These are phyloP conservation scores for Lignosus rhinocerotis DNA, from an alignment of 1,284 basidiomycete genomes.

Conservation along the genomic window DNA sequence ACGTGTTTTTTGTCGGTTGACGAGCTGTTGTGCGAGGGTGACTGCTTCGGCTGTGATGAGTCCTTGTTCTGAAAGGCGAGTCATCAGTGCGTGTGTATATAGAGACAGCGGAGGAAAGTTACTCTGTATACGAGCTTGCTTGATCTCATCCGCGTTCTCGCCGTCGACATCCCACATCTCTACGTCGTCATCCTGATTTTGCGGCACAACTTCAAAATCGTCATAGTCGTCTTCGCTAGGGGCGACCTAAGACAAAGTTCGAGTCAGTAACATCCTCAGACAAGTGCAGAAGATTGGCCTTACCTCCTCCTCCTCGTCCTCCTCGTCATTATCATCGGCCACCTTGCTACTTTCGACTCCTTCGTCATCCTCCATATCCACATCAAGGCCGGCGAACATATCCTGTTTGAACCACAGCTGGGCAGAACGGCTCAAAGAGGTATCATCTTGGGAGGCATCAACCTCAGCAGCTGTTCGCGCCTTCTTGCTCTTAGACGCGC, in stretches of 20 bases:
- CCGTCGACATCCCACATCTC: conserved; percentile 85
- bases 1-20: conserved; percentile 90
- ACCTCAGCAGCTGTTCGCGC: conserved; percentile 43
- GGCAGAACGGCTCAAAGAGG: conserved; percentile 49
- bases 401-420: conserved; percentile 96
- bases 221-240: conserved; percentile 38
- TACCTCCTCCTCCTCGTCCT: conserved; percentile 29
- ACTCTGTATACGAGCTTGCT: conserved; percentile 76
- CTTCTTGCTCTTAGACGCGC: conserved; percentile 41
- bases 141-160: conserved; percentile 76
- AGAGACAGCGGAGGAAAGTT: conserved; percentile 28
- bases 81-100: conserved; percentile 1
- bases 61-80: conserved; percentile 65
- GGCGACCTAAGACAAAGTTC: conserved; percentile 7
- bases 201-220: conserved; percentile 78
- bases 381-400: conserved; percentile 80
- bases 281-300: not conserved
- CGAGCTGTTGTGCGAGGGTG: conserved; percentile 88
- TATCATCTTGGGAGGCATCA: conserved; percentile 36
- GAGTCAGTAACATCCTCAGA: conserved; percentile 2
- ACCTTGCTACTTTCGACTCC: conserved; percentile 41
- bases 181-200: conserved; percentile 51
- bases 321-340: conserved; percentile 35
- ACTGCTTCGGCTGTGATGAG: conserved; percentile 91
- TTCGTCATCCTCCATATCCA: conserved; percentile 48